Evolutionary conservation across 208 protist genomes (phyloP), one percentile per base, ranked within the genome.

Genomic region (Acanthamoeba quina): DNA sequence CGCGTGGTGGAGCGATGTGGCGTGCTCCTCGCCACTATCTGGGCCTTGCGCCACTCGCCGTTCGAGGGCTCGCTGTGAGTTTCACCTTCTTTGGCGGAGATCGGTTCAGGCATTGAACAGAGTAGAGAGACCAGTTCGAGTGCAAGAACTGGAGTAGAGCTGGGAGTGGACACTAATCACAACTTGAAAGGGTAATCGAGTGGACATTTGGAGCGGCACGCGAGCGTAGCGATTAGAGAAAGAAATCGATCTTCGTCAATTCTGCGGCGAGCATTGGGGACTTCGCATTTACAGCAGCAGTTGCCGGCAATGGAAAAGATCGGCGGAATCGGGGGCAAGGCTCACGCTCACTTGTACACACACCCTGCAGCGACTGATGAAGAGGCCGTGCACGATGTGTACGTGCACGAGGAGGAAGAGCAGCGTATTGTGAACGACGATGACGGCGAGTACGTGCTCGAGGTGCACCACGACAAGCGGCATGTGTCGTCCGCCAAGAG

Each of bases 371-470:
- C 62, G 62, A 68, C 62, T 3, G 62, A 68, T 15, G 26, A 34
- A 26, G 70, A 78, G 70, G 29, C 13, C 13, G 41, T 21, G 31
- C 31, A 29, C 34, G 70, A 21, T 9, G 70, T 78, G 26, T 78
- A 78, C 34, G 70, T 78, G 29, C 70, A 44, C 19, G 70, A 78
- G 11, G 70, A 78, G 21, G 31, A 78, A 26, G 70, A 78, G 19
- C 70, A 10, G 13, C 26, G 26, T 15, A 78, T 49, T n/a, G 24
- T 47, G 7, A 62, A 34, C 34, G 80, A 88, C 44, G 29, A 62
- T 15, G 47, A 49, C 44, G 80, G 34, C n/a, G 80, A 88, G 44
- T 88, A 88, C 44, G 54, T 88, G 44, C 80, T 88, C 17, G 80
- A 47, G 47, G 37, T 64, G 44, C 80, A 54, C 31, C 62, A 26